Conservation (phyloP, 495 filamentous ascomycete genomes). For the Amniculicola lignicola region DNA sequence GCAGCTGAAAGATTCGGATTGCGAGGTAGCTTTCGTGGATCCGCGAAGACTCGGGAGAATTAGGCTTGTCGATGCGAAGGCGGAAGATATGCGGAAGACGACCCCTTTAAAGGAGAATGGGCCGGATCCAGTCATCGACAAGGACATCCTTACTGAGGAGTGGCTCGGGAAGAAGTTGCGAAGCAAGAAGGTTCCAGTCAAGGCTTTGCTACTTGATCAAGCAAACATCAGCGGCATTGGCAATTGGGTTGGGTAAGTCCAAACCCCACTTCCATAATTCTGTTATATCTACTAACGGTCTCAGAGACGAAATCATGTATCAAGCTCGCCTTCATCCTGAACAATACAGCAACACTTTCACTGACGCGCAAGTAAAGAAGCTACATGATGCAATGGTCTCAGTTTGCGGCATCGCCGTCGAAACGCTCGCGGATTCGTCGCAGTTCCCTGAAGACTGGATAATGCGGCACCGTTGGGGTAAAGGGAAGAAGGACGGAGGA, state of each 20-base stretch:
- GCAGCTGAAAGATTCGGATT: conserved; percentile 57
- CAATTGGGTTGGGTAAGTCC: conserved; percentile 84
- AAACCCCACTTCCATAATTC: neutral
- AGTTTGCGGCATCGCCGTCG: conserved; percentile 75
- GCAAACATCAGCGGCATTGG: conserved; percentile 88
- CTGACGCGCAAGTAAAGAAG: conserved; percentile 63
- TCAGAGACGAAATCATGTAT: conserved; percentile 77
- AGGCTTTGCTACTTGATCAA: conserved; percentile 84
- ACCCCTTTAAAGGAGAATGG: conserved; percentile 85
- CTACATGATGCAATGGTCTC: conserved; percentile 72
- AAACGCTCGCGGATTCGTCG: conserved; percentile 73
- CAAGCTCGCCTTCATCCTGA: conserved; percentile 87
- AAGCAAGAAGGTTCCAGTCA: conserved; percentile 76
- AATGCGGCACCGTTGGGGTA: conserved; percentile 86
- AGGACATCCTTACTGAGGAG: conserved; percentile 65
- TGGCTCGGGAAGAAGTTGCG: conserved; percentile 68
- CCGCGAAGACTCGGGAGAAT: conserved; percentile 70
- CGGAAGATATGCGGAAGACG: conserved; percentile 67
- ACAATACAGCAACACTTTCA: conserved; percentile 81
- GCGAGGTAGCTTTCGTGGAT: conserved; percentile 83
- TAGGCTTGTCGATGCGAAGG: conserved; percentile 76
- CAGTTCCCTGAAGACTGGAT: conserved; percentile 85
- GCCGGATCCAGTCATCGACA: conserved; percentile 86
- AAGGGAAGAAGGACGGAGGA: conserved; percentile 74
- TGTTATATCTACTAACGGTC: conserved; percentile 9